Percentiles rank a stretch among this genome's conserved stretches.
Conservation (phyloP, 2,329 filamentous ascomycete species). For the Exophiala lecanii-corni region DNA sequence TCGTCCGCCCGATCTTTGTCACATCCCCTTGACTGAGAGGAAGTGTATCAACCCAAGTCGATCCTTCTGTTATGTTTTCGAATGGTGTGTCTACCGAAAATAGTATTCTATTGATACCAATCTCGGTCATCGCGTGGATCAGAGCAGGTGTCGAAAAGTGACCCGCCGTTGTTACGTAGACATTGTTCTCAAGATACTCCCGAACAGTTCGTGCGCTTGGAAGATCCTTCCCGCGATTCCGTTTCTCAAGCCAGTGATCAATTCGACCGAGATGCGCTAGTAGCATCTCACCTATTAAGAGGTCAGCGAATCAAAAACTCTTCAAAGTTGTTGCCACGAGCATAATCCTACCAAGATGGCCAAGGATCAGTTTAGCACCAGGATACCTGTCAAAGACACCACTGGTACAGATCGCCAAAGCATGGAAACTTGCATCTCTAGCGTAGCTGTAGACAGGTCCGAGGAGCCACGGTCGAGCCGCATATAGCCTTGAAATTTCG, state of each 20-base stretch:
- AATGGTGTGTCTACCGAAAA: constrained; percentile 35
- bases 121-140: constrained; percentile 36
- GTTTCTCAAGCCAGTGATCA: constrained; percentile 21
- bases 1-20: constrained; percentile 6
- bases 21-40: constrained; percentile 4
- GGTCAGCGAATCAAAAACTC: not conserved
- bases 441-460: constrained; percentile 19
- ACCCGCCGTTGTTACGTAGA: constrained; percentile 39
- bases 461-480: constrained; percentile 19
- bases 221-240: constrained; percentile 11
- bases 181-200: constrained; percentile 37
- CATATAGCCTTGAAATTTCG: constrained; percentile 31
- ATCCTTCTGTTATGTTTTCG: constrained; percentile 19
- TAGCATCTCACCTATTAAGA: constrained; percentile 38
- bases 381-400: constrained; percentile 55
- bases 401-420: constrained; percentile 44
- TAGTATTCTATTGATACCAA: constrained; percentile 34
- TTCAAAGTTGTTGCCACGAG: no score
- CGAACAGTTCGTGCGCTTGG: constrained; percentile 31
- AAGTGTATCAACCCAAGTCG: constrained; percentile 18
- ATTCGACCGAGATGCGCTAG: constrained; percentile 45
- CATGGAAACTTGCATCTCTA: constrained; percentile 27
- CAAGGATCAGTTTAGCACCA: constrained; percentile 50
- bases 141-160: constrained; percentile 37
- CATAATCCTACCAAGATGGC: constrained; percentile 41